Evolutionary conservation across 129 eudicot genomes (phyloP).

Genomic region (Tagetes patula): DNA sequence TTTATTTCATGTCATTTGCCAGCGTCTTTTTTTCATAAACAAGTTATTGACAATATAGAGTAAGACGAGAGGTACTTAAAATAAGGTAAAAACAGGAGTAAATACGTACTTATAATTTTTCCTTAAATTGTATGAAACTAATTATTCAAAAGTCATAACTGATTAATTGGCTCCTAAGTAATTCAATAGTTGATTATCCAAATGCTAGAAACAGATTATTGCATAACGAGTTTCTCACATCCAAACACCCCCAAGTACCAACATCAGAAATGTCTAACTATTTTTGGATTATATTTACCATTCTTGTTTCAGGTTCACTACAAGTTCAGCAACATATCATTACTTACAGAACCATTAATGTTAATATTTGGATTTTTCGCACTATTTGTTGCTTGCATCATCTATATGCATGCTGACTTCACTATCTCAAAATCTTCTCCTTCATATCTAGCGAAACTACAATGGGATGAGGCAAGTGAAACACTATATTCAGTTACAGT

Average conservation of each 20-base stretch:
- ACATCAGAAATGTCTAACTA: neutral
- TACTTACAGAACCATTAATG: conserved; percentile 89
- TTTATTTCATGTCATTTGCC: neutral
- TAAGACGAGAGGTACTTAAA: neutral
- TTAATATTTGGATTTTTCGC: conserved; percentile 80
- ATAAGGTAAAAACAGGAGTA: neutral
- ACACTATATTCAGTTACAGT: neutral
- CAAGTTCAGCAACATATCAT: conserved; percentile 77
- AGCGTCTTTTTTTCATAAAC: neutral
- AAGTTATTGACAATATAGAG: neutral
- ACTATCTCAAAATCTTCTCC: conserved; percentile 96
- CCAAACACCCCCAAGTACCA: neutral
- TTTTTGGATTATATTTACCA: neutral
- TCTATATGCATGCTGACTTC: conserved; percentile 75
- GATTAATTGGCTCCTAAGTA: neutral
- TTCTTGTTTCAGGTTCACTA: conserved; percentile 68
- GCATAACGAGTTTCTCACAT: neutral
- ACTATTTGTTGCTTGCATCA: conserved; percentile 78
- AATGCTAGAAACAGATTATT: neutral
- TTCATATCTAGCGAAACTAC: conserved; percentile 84
- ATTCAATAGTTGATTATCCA: neutral
- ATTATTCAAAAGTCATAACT: neutral
- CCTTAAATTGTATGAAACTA: neutral
- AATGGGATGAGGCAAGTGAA: conserved; percentile 86
- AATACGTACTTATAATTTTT: neutral